Percentiles rank a stretch among this genome's conserved stretches.
These are phyloP conservation scores for Xylaria sp. DNA, from an alignment of 495 filamentous ascomycete species.

Conservation along the genomic window DNA sequence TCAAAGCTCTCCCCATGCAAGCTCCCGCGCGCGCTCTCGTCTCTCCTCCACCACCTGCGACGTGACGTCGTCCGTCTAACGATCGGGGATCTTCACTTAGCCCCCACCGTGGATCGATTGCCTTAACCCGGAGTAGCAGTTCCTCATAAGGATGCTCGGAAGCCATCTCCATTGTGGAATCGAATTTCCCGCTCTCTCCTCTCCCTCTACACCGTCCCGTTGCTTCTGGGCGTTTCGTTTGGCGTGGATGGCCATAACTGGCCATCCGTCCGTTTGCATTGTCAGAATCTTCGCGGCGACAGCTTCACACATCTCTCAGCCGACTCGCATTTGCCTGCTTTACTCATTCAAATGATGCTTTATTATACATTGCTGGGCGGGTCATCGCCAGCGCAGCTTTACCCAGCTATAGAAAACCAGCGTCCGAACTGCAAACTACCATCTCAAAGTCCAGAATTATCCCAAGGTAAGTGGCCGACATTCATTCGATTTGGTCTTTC, in stretches of 20 bases:
- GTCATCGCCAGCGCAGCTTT: neutral
- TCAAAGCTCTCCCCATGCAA: neutral
- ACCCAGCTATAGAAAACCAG: neutral
- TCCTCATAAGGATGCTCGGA: conserved; percentile 14
- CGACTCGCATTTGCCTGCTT: neutral
- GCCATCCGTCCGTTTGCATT: neutral
- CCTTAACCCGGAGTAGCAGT: conserved; percentile 15
- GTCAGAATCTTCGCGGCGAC: neutral
- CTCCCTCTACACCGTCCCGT: neutral
- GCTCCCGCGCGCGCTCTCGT: neutral
- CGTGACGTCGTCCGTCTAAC: conserved; percentile 20
- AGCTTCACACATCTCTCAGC: neutral
- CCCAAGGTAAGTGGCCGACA: conserved; percentile 23
- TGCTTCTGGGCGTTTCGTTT: neutral
- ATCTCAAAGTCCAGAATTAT: neutral
- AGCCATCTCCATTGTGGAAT: conserved; percentile 8
- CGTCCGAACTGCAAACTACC: neutral
- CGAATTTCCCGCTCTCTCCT: neutral
- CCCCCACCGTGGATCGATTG: conserved; percentile 25
- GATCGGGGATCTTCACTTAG: conserved; percentile 21
- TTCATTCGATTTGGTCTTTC: conserved; percentile 32
- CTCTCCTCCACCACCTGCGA: conserved; percentile 22
- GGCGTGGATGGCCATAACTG: neutral
- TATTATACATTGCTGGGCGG: neutral
- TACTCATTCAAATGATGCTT: neutral